Evolutionary conservation across 2,329 filamentous ascomycete genomes (phyloP).

Genomic region (Trichoderma sp.): DNA sequence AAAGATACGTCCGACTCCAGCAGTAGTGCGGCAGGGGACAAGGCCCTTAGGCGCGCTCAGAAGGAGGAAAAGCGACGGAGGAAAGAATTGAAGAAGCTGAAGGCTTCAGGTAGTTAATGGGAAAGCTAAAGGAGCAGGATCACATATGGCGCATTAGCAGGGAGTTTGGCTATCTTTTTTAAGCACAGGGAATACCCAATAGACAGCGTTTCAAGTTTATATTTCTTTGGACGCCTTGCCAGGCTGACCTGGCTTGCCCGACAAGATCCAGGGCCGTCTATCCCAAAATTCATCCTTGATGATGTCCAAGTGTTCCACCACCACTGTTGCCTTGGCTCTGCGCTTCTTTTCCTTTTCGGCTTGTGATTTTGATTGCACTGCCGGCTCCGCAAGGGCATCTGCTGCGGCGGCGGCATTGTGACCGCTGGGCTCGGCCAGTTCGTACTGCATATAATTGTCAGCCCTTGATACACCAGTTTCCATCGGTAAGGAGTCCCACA

Average conservation of each 20-base stretch:
- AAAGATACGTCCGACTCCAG: conserved; percentile 30
- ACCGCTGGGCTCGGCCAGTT: conserved; percentile 59
- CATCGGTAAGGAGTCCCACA: conserved; percentile 42
- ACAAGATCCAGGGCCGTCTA: conserved; percentile 77
- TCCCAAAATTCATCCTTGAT: conserved; percentile 97
- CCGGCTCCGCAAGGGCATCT: conserved; percentile 50
- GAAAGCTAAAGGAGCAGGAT: not conserved
- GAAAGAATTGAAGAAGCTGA: conserved; percentile 30
- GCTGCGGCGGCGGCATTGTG: conserved; percentile 46
- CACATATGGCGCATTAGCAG: conserved; percentile 20
- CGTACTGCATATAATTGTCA: conserved; percentile 53
- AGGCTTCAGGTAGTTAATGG: not conserved
- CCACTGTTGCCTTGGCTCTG: conserved; percentile 73
- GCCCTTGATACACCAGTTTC: not conserved
- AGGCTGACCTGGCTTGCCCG: conserved; percentile 61
- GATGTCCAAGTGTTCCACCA: conserved; percentile 84
- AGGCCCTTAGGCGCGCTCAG: conserved; percentile 42
- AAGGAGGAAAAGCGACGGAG: conserved; percentile 43
- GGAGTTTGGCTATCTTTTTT: conserved; percentile 29
- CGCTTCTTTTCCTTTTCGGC: conserved; percentile 79
- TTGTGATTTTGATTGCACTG: conserved; percentile 71
- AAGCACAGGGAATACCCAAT: conserved; percentile 32
- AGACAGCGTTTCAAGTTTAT: conserved; percentile 29
- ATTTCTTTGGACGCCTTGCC: conserved; percentile 65
- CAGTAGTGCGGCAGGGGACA: conserved; percentile 41